Base-by-base conservation (phyloP, 2,329 filamentous ascomycete genomes). In the Verticillium albo-atrum region DNA sequence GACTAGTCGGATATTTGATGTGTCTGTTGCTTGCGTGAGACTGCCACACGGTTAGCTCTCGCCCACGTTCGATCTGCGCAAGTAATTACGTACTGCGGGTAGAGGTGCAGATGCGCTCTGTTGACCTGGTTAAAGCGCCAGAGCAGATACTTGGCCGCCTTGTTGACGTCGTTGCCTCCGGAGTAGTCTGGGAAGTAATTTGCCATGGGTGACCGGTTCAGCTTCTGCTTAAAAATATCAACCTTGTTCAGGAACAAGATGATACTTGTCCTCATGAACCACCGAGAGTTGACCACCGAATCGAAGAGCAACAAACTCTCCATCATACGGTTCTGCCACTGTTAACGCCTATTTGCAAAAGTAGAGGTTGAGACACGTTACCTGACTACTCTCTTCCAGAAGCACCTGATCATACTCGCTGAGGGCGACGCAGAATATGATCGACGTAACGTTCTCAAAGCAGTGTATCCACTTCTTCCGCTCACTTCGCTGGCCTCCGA, bases 381-480 rank as follows among this genome's bases (percentile, higher is more conserved):
- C 93, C 82, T 98, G 95, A 71, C 94, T 97, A 76, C 91, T 96
- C 77, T 98, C 95, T 77, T 99, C 95, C 47, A 99, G 81, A 58
- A 99, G 80, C 5, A 97, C 94, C 77, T 99, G 95, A 71, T 99
- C 95, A 74, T 99, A 99, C 77, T 99, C 95, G 79, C 93, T 98
- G 67, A 99, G 79, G 17, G 95, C 95, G 63, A 99, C 95, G 71
- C 95, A 99, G 77, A 99, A 99, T 67, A 99, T 99, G 75, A 99
- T 99, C 4, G 95, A 98, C 51, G 95, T 99, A 69, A 99, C 95
- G 69, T 98, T 98, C 75, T 99, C 95, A 75, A 99, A 99, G 79
- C 95, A 99, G 78, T 99, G 95, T 72, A 99, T 99, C 95, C 95
- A 99, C 79, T 99, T 99, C 82, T 99, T 99, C 63, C 95, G 86